These are phyloP conservation scores for Xylariaceae sp. DNA, from an alignment of 2,329 filamentous ascomycete species.

Conservation along the genomic window DNA sequence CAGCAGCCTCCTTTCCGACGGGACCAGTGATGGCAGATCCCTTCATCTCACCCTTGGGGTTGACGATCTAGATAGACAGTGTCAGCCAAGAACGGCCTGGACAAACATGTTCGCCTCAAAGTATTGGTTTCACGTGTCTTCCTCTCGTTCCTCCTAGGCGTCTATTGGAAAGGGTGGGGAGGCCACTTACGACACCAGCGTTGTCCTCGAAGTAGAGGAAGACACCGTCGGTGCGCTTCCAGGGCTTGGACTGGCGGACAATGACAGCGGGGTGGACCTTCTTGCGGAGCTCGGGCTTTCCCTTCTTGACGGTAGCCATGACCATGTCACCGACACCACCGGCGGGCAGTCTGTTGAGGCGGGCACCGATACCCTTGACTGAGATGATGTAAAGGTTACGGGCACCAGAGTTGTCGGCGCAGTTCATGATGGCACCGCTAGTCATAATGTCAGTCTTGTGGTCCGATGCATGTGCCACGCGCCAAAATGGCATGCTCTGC, in stretches of 20 bases:
- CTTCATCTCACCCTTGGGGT: constrained; percentile 99
- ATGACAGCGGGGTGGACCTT: constrained; percentile 99
- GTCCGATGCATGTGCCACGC: background rate
- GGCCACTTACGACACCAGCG: constrained; percentile 84
- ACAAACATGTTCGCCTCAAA: too few relatives aligned
- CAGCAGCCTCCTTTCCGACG: constrained; percentile 99
- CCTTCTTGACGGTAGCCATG: constrained; percentile 38
- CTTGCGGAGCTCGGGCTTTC: constrained; percentile 99
- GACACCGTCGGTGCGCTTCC: constrained; percentile 97
- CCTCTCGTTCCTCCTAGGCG: too few relatives aligned
- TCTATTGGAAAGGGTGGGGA: background rate
- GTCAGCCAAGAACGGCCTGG: constrained; percentile 36
- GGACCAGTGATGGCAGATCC: constrained; percentile 98
- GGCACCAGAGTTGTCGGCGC: constrained; percentile 84
- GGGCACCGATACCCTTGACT: constrained; percentile 20
- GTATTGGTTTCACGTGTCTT: too few relatives aligned
- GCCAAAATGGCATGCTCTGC: constrained; percentile 18
- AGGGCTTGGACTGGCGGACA: constrained; percentile 98
- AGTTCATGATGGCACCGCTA: constrained; percentile 99
- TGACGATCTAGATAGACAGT: constrained; percentile 73
- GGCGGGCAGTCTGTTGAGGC: constrained; percentile 22
- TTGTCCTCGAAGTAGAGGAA: constrained; percentile 99
- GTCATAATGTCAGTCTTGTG: constrained; percentile 17
- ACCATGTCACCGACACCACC: constrained; percentile 24
- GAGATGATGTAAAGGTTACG: constrained; percentile 19